Evolutionary conservation across 768 basidiomycete genomes (phyloP).

Genomic region (Leucocoprinus leucothites): DNA sequence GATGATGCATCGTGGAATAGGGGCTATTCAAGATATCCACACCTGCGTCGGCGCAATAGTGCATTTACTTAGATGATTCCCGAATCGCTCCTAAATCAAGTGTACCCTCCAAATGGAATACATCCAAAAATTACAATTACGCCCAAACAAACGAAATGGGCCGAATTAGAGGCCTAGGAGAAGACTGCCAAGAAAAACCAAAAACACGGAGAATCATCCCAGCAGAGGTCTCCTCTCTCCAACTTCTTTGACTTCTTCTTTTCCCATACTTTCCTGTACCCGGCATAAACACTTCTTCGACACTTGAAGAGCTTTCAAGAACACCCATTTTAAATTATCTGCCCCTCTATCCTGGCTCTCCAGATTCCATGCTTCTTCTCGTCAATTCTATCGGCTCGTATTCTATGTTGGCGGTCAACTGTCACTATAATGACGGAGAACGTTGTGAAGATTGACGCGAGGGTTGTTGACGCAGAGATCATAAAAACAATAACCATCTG

Average conservation of each 20-base stretch:
- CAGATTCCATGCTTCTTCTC: constrained; percentile 13
- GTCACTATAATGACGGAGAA: constrained; percentile 56
- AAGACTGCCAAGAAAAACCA: no score
- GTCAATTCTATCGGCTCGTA: constrained; percentile 63
- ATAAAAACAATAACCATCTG: constrained; percentile 97
- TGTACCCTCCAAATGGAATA: no score
- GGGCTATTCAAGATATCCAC: no score
- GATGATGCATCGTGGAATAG: no score
- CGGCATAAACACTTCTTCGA: neutral
- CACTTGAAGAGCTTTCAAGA: neutral
- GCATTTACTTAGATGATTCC: no score
- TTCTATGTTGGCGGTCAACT: constrained; percentile 65
- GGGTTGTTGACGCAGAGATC: constrained; percentile 75
- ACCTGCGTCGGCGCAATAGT: no score
- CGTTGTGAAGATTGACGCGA: constrained; percentile 66
- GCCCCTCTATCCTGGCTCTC: constrained; percentile 1
- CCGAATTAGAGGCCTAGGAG: no score
- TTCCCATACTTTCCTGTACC: neutral
- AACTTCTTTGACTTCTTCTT: neutral
- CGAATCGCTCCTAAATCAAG: no score
- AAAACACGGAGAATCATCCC: neutral
- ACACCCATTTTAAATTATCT: neutral
- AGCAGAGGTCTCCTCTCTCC: neutral
- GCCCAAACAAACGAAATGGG: no score
- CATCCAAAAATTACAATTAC: no score